These are phyloP conservation scores for Turnera subulata DNA, from an alignment of 345 rosid genomes.

Conservation along the genomic window DNA sequence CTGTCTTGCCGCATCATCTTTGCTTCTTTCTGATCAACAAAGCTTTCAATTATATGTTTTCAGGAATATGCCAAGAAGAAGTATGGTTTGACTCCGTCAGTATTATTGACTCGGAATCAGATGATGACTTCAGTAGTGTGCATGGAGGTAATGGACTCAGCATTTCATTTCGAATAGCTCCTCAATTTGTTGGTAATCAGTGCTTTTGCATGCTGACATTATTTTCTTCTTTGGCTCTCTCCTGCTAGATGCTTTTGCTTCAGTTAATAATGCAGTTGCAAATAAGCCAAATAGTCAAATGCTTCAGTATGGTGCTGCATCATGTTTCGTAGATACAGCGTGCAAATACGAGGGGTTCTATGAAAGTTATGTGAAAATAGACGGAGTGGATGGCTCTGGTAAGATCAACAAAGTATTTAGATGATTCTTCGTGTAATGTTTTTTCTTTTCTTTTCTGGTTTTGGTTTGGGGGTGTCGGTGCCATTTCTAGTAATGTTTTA, in stretches of 20 bases:
- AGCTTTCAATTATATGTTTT: slow-evolving; percentile 10
- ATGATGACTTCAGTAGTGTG: slow-evolving; percentile 60
- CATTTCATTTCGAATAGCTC: not conserved
- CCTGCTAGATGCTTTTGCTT: slow-evolving; percentile 41
- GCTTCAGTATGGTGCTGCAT: slow-evolving; percentile 49
- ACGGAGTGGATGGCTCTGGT: slow-evolving; percentile 30
- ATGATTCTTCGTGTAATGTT: too few relatives aligned
- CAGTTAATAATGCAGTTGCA: slow-evolving; percentile 25
- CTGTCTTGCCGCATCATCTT: not conserved
- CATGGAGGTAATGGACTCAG: slow-evolving; percentile 36
- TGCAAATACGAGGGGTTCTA: slow-evolving; percentile 49
- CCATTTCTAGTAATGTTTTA: too few relatives aligned
- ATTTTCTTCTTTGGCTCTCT: not conserved
- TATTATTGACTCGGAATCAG: slow-evolving; percentile 72
- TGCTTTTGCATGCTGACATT: not conserved
- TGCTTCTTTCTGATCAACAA: not conserved
- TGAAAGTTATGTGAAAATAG: slow-evolving; percentile 57
- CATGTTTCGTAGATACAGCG: slow-evolving; percentile 40
- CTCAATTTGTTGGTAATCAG: not conserved
- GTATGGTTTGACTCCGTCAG: slow-evolving; percentile 78
- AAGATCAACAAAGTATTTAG: slow-evolving; percentile 33
- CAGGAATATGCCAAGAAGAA: slow-evolving; percentile 69
- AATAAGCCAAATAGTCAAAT: slow-evolving; percentile 38
- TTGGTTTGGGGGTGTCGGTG: too few relatives aligned
- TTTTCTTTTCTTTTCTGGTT: slow-evolving; percentile 34